Percentiles rank a stretch among this genome's conserved stretches.
Evolutionary conservation across 257 asterid species (phyloP).

Genomic region (Prunella vulgaris): DNA sequence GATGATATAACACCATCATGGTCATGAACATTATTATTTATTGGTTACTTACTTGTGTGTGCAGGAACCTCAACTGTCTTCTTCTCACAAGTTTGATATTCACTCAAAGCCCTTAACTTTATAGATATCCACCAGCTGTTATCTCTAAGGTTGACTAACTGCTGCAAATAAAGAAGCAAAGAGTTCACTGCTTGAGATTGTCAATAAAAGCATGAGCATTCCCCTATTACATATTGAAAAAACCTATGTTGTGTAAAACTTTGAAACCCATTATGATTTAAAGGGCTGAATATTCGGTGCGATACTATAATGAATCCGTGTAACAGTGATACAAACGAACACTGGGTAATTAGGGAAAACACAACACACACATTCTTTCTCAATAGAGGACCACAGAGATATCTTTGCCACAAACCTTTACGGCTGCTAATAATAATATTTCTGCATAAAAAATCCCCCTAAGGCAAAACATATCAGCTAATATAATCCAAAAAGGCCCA

Average conservation of each 20-base stretch:
- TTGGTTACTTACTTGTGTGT: constrained; percentile 20
- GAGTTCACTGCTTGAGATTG: neutral
- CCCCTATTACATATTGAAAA: neutral
- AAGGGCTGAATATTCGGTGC: constrained; percentile 3
- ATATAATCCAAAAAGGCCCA: too few species aligned
- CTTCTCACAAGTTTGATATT: constrained; percentile 57
- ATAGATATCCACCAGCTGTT: constrained; percentile 8
- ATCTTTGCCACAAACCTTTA: too few species aligned
- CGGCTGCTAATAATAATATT: too few species aligned
- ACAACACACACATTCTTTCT: too few species aligned
- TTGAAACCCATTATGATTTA: neutral
- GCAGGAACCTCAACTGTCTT: constrained; percentile 73
- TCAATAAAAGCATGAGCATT: neutral
- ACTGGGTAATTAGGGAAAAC: too few species aligned
- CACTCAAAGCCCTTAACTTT: constrained; percentile 45
- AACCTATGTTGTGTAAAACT: constrained; percentile 6
- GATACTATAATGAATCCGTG: neutral
- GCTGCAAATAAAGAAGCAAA: constrained; percentile 24
- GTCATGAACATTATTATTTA: neutral
- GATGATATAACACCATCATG: neutral
- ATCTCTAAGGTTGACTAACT: constrained; percentile 9
- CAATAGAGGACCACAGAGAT: too few species aligned
- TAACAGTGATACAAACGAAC: too few species aligned
- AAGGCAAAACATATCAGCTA: too few species aligned
- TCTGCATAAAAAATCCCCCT: too few species aligned